Evolutionary conservation across 2,329 filamentous ascomycete genomes (phyloP).

Genomic region (Fusarium sp.): DNA sequence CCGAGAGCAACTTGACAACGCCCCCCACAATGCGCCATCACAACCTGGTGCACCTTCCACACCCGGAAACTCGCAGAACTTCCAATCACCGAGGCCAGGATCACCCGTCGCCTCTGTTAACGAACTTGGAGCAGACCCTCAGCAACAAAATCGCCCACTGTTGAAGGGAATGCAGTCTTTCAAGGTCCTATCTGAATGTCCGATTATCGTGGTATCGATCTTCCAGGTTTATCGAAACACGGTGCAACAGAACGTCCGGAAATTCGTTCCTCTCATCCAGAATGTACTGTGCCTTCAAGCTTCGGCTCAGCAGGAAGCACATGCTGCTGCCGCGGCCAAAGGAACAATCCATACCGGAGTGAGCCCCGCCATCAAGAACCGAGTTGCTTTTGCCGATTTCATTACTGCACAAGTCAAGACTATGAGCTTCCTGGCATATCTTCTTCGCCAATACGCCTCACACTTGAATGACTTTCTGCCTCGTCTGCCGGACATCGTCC

Average conservation of each 20-base stretch:
- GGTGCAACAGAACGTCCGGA: slow-evolving; percentile 86
- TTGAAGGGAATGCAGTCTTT: slow-evolving; percentile 98
- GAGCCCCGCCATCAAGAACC: slow-evolving; percentile 91
- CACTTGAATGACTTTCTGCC: slow-evolving; percentile 90
- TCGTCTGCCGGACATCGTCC: slow-evolving; percentile 86
- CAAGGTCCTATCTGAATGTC: slow-evolving; percentile 97
- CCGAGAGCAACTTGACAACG: slow-evolving; percentile 91
- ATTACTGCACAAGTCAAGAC: slow-evolving; percentile 99
- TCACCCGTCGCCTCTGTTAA: slow-evolving; percentile 87
- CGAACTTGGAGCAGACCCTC: slow-evolving; percentile 83
- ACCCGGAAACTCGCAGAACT: slow-evolving; percentile 73
- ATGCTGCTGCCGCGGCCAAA: slow-evolving; percentile 82
- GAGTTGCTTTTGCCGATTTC: slow-evolving; percentile 94
- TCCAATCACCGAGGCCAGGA: slow-evolving; percentile 88
- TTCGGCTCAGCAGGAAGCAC: slow-evolving; percentile 91
- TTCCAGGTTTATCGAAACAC: slow-evolving; percentile 90
- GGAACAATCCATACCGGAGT: slow-evolving; percentile 91
- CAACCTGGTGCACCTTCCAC: slow-evolving; percentile 73
- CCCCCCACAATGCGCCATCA: slow-evolving; percentile 65
- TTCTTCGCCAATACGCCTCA: slow-evolving; percentile 87
- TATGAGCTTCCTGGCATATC: slow-evolving; percentile 97
- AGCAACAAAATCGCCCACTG: slow-evolving; percentile 83
- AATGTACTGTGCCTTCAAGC: slow-evolving; percentile 88
- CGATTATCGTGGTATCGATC: slow-evolving; percentile 98
- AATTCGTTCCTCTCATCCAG: slow-evolving; percentile 95